phyloP scores from a whole-genome alignment of 2,329 filamentous ascomycete genomes.

The Daldinia sp. region DNA sequence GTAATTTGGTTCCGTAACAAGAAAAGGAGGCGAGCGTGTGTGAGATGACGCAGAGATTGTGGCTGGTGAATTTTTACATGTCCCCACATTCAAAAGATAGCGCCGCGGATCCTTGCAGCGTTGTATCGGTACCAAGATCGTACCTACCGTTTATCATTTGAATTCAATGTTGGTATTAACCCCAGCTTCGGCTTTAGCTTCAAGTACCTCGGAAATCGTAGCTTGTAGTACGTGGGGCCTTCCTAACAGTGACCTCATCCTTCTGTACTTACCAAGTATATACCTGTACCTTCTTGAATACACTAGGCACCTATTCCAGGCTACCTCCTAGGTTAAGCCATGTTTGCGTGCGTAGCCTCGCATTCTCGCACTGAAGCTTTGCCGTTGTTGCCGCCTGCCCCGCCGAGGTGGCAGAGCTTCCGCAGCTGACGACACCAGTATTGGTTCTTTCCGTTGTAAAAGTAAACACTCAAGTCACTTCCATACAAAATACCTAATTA shows the following conservation, averaged over 20 bases:
- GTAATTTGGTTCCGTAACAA: slow-evolving; percentile 23
- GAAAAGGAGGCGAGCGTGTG: slow-evolving; percentile 41
- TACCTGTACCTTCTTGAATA: slow-evolving; percentile 17
- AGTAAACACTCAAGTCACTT: slow-evolving; percentile 1
- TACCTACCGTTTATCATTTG: slow-evolving; percentile 13
- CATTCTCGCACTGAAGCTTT: slow-evolving; percentile 13
- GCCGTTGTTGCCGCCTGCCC: slow-evolving; percentile 38
- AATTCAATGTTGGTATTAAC: slow-evolving; percentile 10
- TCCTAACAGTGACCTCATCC: slow-evolving; percentile 35
- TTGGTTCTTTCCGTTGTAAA: slow-evolving; percentile 29
- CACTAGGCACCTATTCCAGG: background rate
- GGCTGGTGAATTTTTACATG: slow-evolving; percentile 37
- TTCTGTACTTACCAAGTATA: slow-evolving; percentile 8
- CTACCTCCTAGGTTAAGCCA: background rate
- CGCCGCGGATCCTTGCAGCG: slow-evolving; percentile 1
- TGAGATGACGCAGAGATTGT: slow-evolving; percentile 47
- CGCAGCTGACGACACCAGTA: slow-evolving; percentile 44
- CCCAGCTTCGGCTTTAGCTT: slow-evolving; percentile 20
- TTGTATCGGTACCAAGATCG: slow-evolving; percentile 29
- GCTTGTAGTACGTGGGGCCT: slow-evolving; percentile 20
- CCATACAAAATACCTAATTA: slow-evolving; percentile 5
- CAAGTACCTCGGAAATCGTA: slow-evolving; percentile 6
- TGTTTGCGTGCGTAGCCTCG: slow-evolving; percentile 13
- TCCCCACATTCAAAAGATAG: slow-evolving; percentile 5
- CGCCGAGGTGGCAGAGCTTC: slow-evolving; percentile 44